Evolutionary conservation across 192 early-diverging fungal genomes (phyloP), one percentile per base, ranked within the genome.

Genomic region (Coemansia sp.): DNA sequence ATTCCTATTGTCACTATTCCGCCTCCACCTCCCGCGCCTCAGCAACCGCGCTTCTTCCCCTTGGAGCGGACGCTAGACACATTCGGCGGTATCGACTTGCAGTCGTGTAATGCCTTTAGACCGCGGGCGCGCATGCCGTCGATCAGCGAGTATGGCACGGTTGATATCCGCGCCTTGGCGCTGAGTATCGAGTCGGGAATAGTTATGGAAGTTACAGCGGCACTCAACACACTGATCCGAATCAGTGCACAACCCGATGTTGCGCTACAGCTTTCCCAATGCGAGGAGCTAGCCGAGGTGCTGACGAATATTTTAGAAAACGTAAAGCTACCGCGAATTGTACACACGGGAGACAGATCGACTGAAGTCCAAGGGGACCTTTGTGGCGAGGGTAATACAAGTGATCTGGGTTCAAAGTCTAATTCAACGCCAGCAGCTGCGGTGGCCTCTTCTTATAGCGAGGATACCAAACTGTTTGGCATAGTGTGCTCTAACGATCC

Each of bases 131-230:
- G 76, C 33, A 63, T 87, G 29, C 89, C 91, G 22, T 42, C 71
- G 10, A 47, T 77, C 20, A 63, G 68, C 65, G 76, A 79, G 29
- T 87, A 85, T 51, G 91, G 90, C 59, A 74, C 87, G 22, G 85
- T 93, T 11, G 92, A 94, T 67, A 85, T 93, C n/a, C 90, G 90
- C 29, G 89, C 90, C 4, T 74, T 95, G 46, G 89, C 89, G 8
- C 90, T 95, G 88, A 90, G 92, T 31, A 84, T 95, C 7, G 92
- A 93, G 72, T 93, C 90, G 5, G 89, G 89, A 18, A 88, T 95
- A 71, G 86, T 86, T 41, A 72, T 90, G 62, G 93, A 95, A 66
- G 84, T 93, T 1, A 88, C 90, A 4, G 89, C 87, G 51, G 93
- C 93, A 7, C 81, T 95, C 15, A 93, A 94, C 68, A 88, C 88